Base-by-base conservation (phyloP, 202 grass and related monocot genomes). In the Dendrocalamus latiflorus region DNA sequence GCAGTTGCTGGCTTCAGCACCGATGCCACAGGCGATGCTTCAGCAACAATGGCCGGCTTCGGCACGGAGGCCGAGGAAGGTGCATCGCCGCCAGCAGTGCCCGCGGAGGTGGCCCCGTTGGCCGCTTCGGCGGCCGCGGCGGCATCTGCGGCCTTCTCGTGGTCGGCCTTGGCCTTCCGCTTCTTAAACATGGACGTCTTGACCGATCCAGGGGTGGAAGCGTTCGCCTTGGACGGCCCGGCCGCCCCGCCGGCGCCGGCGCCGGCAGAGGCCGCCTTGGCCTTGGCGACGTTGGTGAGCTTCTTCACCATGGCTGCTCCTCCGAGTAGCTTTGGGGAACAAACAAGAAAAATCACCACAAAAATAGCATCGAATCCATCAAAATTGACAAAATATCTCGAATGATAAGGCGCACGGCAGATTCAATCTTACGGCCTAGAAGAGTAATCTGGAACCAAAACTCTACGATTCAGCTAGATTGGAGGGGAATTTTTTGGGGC, bases 281-380 rank as follows among this genome's bases (percentile, higher is more conserved):
- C 60, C 83, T 68, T 68, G 68, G 58, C 79, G 12, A 47, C 55
- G 43, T 5, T 66, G 17, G 33, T 65, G n/a, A 69, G 74, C 45
- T 48, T 73, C 78, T 82, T 90, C 79, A 86, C 84, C 75, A 79
- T 89, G 76, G 55, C 26, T 41, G 70, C 51, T 80, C 50, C 63
- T 63, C 14, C 9, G 36, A 69, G 62, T 45, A 70, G 54, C 65
- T 76, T 59, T 75, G 37, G 44, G 39, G 42, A 42, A 67, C 36
- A 81, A 76, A 81, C 71, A 65, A 77, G 24, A 85, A 72, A 64
- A 44, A 44, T 80, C 15, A 86, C 34, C 57, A 79, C 43, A 65
- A 72, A 43, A 44, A 20, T 6, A 54, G 24, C 49, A 62, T 47
- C 13, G 5, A 47, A 77, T 73, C 30, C 42, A 55, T 48, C 12